Conservation (phyloP, 768 basidiomycete genomes). For the Podaxis rugospora region DNA sequence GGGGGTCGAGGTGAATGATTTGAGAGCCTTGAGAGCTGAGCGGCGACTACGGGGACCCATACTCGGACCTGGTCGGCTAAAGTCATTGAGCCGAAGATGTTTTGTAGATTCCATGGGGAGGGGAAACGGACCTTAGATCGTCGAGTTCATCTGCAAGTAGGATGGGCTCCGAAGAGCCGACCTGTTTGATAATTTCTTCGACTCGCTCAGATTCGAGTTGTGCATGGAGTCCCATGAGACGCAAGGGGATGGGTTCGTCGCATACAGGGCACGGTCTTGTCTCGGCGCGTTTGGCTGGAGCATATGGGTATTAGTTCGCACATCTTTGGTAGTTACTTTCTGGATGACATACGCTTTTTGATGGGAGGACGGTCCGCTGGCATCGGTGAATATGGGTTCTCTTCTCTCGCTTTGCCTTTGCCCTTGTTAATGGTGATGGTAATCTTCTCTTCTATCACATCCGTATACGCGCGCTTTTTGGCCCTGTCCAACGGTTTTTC, state of each 20-base stretch:
- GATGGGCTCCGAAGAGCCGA: constrained; percentile 58
- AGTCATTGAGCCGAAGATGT: not conserved
- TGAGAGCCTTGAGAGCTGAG: constrained; percentile 36
- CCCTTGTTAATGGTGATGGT: not conserved
- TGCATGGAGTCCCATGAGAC: constrained; percentile 62
- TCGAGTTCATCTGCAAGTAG: constrained; percentile 40
- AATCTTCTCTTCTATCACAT: not conserved
- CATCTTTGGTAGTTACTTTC: not conserved
- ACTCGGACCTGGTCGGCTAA: constrained; percentile 26
- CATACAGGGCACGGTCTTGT: constrained; percentile 75
- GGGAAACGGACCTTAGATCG: constrained; percentile 42
- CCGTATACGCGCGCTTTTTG: constrained; percentile 3
- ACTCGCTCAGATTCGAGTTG: constrained; percentile 66
- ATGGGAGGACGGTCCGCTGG: not conserved
- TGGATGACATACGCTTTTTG: constrained; percentile 5
- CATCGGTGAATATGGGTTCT: not conserved
- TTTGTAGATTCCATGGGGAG: not conserved
- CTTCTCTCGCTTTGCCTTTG: constrained; percentile 4
- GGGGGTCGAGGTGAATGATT: constrained; percentile 24
- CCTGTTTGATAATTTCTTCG: constrained; percentile 57
- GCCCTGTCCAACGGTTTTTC: not conserved
- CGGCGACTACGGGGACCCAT: constrained; percentile 30
- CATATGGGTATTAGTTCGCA: not conserved
- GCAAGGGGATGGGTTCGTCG: constrained; percentile 64
- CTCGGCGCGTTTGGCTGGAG: constrained; percentile 64